These are phyloP conservation scores for Xerocomus minutiporus DNA, from an alignment of 1,284 basidiomycete genomes.

Conservation along the genomic window DNA sequence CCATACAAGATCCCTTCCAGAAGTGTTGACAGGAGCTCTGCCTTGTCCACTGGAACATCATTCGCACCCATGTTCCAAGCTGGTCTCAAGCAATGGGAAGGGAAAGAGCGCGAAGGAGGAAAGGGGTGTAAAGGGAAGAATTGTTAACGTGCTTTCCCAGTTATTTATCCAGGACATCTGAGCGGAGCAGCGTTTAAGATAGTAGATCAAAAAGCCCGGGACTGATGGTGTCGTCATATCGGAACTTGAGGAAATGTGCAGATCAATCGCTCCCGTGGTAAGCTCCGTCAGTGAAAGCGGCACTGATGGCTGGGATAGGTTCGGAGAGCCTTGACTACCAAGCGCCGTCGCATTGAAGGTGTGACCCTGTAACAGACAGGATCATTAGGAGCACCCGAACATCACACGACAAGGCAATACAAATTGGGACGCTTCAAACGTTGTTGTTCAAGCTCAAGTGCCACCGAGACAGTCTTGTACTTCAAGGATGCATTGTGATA, in stretches of 20 bases:
- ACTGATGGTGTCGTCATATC: background rate
- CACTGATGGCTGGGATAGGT: background rate
- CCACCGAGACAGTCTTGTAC: background rate
- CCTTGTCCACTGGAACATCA: slow-evolving; percentile 1
- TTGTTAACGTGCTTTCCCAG: background rate
- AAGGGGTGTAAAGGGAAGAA: background rate
- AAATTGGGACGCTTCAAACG: background rate
- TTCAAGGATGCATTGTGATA: background rate
- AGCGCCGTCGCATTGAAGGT: too few species aligned
- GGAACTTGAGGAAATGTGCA: background rate
- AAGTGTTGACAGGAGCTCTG: slow-evolving; percentile 5
- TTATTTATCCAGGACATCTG: background rate
- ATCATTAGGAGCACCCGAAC: background rate
- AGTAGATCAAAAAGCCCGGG: background rate
- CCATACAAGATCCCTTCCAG: slow-evolving; percentile 7
- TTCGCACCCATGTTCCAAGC: background rate
- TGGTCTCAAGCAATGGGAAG: background rate
- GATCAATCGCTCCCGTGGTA: background rate
- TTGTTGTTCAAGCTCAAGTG: background rate
- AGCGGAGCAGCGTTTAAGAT: background rate
- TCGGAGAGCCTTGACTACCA: background rate
- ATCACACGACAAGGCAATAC: background rate
- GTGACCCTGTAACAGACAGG: background rate
- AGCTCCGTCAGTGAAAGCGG: background rate
- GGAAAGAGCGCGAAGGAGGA: background rate